Base-by-base conservation (phyloP, 768 basidiomycete species). In the Dioszegia crocea region DNA sequence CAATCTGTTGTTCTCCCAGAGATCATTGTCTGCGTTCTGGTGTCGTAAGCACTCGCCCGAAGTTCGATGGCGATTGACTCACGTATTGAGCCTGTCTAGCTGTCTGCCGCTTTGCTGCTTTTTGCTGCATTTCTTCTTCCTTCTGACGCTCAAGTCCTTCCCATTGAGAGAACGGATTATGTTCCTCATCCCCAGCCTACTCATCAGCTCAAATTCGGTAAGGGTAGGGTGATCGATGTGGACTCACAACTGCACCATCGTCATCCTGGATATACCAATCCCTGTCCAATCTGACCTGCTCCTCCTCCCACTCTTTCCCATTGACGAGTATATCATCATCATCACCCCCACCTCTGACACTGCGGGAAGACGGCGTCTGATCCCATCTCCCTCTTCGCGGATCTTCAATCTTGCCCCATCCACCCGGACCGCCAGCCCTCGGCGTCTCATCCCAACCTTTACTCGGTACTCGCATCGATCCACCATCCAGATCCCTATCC, bases 1-100 rank as follows among this genome's bases (percentile, higher is more conserved):
- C 88, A 99, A 93, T 71, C 94, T 89, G 73, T 98, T 98, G 8
- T 89, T 89, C 80, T 99, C 96, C 96, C 96, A 99, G 11, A 94
- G 80, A 70, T 99, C 96, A 69, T 96, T 98, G 76, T 99, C 96
- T 23, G 91, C 91, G 68, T 98, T 97, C 89, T 93, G 71, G 3
- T n/a, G 19, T 59, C 8, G 31, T 67, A 27, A 73, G 68, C 70
- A 8, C 1, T 23, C 16, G 38, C 14, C 24, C 21, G 8, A 14
- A 44, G 19, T 36, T n/a, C 2, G 24, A 29, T 33, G 31, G n/a
- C 16, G 30, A 44, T 9, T 43, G 36, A 80, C 88, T 67, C 67
- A 92, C 91, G 75, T 92, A 96, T 85, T 97, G 93, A 0, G 93
- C 93, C 77, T 98, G 93, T 57, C 87, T 82, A 4, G 96, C 96